Base-by-base conservation (phyloP, 768 basidiomycete genomes). In the Mycena indigotica region DNA sequence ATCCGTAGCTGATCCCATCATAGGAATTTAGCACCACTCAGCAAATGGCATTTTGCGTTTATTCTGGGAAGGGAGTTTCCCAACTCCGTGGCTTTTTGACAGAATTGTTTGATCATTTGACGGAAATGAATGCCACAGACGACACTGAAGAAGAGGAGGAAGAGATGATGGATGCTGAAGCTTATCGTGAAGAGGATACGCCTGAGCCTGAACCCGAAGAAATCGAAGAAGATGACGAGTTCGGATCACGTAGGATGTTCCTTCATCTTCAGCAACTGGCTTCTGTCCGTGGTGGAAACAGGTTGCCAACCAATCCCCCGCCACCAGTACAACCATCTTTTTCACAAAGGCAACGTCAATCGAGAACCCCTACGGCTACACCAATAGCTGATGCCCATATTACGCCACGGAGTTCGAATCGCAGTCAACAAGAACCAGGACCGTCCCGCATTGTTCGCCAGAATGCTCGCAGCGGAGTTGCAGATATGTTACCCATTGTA, bases 1-100 rank as follows among this genome's bases (percentile, higher is more conserved):
- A 10, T 45, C 49, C 6, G 28, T 32, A 4, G 30, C 55, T 35
- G 63, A 62, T 35, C 44, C 6, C 48, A 24, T 21, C 44, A 4
- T 67, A 96, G 93, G 93, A 96, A 55, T 98, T 96, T 72, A 98
- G 91, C 67, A 79, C 87, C 32, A 88, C 87, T 46, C 97, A 99
- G 70, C 86, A 93, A 49, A 79, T 84, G 19, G 85, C 93, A 3
- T 99, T 98, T 70, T 98, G 97, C 72, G 97, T 99, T 16, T 99
- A 92, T 76, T 98, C 96, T 12, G 93, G 94, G 21, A 87, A 87
- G 63, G 95, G 96, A 5, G 91, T 99, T 2, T 75, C 82, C 12
- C 87, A 93, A 48, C 80, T 99, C 19, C 83, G 96, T 28, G 76
- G 84, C 17, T 95, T 86, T 70, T 76, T 99, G 46, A 87, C 83